A percentile compares a stretch with the other conserved stretches of the same genome.
phyloP scores from a whole-genome alignment of 2,329 filamentous ascomycete species.

The Fusarium anthophilum region DNA sequence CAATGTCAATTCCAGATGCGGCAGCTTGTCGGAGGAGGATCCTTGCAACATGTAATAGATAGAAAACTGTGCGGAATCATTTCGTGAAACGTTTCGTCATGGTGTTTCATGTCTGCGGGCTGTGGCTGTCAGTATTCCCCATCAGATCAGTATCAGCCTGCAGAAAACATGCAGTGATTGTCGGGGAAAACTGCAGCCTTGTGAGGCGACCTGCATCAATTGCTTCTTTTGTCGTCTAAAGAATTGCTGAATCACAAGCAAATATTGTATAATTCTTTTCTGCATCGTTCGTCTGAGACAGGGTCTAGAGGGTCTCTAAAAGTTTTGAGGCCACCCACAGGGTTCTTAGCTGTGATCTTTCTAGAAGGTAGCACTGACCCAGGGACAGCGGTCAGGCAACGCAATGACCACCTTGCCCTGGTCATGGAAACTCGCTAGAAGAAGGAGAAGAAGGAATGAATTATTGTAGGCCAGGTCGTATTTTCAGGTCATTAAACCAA shows the following conservation, averaged over 20 bases:
- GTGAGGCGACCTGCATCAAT: constrained; percentile 7
- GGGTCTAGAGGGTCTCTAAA: not conserved
- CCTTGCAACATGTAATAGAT: constrained; percentile 11
- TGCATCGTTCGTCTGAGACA: not conserved
- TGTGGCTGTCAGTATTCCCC: constrained; percentile 2
- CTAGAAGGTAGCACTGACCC: constrained; percentile 32
- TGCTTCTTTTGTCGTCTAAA: not conserved
- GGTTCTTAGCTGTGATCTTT: constrained; percentile 9
- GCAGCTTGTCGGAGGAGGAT: constrained; percentile 12
- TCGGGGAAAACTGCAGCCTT: constrained; percentile 8
- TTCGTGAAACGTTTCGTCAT: constrained; percentile 42
- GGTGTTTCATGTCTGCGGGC: constrained; percentile 38
- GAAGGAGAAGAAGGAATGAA: constrained; percentile 36
- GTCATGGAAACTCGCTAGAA: constrained; percentile 44
- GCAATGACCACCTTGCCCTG: constrained; percentile 39
- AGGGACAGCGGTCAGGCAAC: constrained; percentile 30
- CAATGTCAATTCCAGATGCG: constrained; percentile 16
- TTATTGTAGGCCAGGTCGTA: constrained; percentile 27
- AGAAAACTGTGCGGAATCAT: constrained; percentile 20
- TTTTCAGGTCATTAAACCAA: constrained; percentile 22
- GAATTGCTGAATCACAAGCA: not conserved
- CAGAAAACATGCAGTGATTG: not conserved
- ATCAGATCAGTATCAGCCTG: not conserved
- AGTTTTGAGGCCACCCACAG: constrained; percentile 5
- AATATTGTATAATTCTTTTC: not conserved